Evolutionary conservation across 352 stramenopile genomes (phyloP).

Genomic region (Achlya hypogyna): DNA sequence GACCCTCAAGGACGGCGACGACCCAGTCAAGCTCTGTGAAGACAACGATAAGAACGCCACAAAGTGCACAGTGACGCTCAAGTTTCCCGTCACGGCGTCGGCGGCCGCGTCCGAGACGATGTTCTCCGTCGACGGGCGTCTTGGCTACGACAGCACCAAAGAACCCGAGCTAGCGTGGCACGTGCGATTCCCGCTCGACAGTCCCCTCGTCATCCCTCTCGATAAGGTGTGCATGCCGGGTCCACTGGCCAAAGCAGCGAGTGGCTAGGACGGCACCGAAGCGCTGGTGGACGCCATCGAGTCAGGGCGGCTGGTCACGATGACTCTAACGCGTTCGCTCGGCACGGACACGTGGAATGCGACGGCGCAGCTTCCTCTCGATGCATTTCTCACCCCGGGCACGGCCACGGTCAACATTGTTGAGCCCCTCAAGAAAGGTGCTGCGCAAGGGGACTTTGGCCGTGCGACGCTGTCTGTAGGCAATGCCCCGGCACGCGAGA

Average conservation of each 20-base stretch:
- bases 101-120: neutral
- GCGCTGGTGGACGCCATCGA: neutral
- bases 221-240: neutral
- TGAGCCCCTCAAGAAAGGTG: neutral
- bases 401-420: neutral
- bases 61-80: neutral
- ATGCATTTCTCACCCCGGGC: neutral
- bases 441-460: neutral
- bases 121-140: neutral
- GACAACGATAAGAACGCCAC: neutral
- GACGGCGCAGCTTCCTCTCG: neutral
- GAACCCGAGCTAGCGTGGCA: neutral
- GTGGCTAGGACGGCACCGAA: neutral
- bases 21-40: neutral
- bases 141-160: neutral
- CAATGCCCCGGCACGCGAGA: slow-evolving; percentile 19
- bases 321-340: neutral
- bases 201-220: neutral
- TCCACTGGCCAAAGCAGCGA: neutral
- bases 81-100: neutral
- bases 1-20: slow-evolving; percentile 13
- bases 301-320: neutral
- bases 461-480: neutral
- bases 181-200: neutral
- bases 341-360: neutral